Conservation (phyloP, 176 grass and related monocot species). For the Thalia dealbata region DNA sequence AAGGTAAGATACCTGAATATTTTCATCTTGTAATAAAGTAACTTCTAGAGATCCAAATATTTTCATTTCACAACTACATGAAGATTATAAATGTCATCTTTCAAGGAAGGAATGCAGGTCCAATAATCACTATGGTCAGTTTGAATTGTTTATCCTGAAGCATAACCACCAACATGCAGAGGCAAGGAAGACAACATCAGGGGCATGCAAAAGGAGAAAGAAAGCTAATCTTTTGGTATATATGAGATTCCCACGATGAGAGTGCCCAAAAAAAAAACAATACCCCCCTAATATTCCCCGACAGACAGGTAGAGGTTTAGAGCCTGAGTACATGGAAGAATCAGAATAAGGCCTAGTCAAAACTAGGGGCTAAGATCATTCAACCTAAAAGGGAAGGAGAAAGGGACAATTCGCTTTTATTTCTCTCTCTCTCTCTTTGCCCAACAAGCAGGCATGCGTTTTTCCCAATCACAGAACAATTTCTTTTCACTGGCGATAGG, state of each 20-base stretch:
- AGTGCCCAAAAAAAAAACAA: no score
- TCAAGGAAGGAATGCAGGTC: neutral
- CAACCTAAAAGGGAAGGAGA: neutral
- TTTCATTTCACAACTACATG: neutral
- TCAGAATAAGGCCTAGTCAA: neutral
- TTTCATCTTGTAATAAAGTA: neutral
- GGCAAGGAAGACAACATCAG: neutral
- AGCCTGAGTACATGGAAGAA: neutral
- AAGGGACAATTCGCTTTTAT: neutral
- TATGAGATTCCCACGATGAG: no score
- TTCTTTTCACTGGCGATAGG: neutral
- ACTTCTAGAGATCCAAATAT: neutral
- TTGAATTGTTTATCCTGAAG: neutral
- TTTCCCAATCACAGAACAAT: neutral
- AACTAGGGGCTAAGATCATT: neutral
- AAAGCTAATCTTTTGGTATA: neutral
- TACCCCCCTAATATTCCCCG: neutral
- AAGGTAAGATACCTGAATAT: no score
- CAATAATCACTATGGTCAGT: neutral
- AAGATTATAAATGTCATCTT: neutral
- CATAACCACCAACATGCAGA: neutral
- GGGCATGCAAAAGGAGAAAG: neutral
- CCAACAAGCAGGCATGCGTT: neutral
- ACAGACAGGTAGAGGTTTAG: neutral
- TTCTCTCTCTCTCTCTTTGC: neutral